A percentile compares a stretch with the other conserved stretches of the same genome.
Evolutionary conservation across 2,329 filamentous ascomycete species (phyloP).

Genomic region (Talaromyces islandicus): DNA sequence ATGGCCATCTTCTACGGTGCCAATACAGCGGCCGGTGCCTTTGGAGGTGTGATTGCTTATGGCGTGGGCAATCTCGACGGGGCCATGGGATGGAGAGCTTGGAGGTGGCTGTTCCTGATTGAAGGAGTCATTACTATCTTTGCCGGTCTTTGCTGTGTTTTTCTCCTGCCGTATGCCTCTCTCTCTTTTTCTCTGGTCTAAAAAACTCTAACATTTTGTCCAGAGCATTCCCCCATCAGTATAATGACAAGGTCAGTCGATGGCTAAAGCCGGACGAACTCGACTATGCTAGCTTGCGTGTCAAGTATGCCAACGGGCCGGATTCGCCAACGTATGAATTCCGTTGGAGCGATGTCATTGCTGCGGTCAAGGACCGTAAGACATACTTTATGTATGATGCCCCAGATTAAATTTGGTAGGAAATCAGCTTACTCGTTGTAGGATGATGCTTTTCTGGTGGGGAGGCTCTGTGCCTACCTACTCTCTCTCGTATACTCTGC

Average conservation of each 20-base stretch:
- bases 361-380: background rate
- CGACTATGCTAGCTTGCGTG: conserved; percentile 19
- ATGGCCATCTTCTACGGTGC: conserved; percentile 77
- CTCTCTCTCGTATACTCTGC: conserved; percentile 22
- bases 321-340: conserved; percentile 1
- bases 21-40: conserved; percentile 71
- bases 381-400: background rate
- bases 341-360: background rate
- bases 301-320: background rate
- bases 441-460: conserved; percentile 20
- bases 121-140: conserved; percentile 59
- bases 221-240: conserved; percentile 22
- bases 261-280: conserved; percentile 39
- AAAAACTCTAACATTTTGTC: conserved; percentile 3
- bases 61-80: conserved; percentile 82
- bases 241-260: conserved; percentile 25
- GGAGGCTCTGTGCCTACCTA: conserved; percentile 19
- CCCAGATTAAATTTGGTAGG: conserved; percentile 11
- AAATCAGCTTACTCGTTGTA: conserved; percentile 13
- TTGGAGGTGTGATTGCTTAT: conserved; percentile 73
- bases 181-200: conserved; percentile 13
- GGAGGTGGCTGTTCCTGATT: conserved; percentile 50
- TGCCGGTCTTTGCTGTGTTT: conserved; percentile 43
- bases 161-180: conserved; percentile 48
- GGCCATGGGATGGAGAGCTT: conserved; percentile 34